Base-by-base conservation (phyloP, 257 asterid species). In the Petrea volubilis region DNA sequence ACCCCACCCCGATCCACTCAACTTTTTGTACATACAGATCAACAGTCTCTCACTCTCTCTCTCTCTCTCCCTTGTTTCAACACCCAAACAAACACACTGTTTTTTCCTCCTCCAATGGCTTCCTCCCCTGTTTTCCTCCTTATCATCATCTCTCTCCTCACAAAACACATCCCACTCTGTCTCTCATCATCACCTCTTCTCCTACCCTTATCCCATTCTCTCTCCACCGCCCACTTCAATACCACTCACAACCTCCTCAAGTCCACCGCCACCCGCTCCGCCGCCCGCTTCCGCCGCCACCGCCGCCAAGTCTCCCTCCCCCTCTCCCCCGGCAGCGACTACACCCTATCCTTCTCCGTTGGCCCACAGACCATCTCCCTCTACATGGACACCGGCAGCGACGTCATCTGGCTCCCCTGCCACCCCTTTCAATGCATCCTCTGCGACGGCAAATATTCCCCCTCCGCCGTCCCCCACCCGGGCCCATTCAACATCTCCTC, bases 321-420 rank as follows among this genome's bases (percentile, higher is more conserved):
- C 5, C 91, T 91, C 33, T 73, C 93, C 29, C 91, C 97, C 1
- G 96, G 97, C 33, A 80, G 91, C 15, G 98, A 94, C 74, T 94
- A 94, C 72, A 91, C 97, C 1, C 80, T 89, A 13, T 87, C 97
- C 27, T 84, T 94, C 71, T 79, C 92, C 21, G 72, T 94, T 18
- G 89, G 95, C 41, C 67, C 89, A 1, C 96, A 94, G 24, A 83
- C 86, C 0, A 75, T 91, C 20, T 94, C 98, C 1, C 87, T 94
- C 1, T 94, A 94, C 71, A 86, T 94, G 96, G 98, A 94, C 83
- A 94, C 98, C 2, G 98, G 97, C 0, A 94, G 98, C 74, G 97
- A 94, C 74, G 79, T 94, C 75, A 95, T 94, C 67, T 94, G 98
- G 98, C 84, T 94, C 62, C 98, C 98, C 50, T 94, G 97, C 70